A percentile compares a stretch with the other conserved stretches of the same genome.
phyloP scores from a whole-genome alignment of 495 filamentous ascomycete species.

The Haplographium delicatum region DNA sequence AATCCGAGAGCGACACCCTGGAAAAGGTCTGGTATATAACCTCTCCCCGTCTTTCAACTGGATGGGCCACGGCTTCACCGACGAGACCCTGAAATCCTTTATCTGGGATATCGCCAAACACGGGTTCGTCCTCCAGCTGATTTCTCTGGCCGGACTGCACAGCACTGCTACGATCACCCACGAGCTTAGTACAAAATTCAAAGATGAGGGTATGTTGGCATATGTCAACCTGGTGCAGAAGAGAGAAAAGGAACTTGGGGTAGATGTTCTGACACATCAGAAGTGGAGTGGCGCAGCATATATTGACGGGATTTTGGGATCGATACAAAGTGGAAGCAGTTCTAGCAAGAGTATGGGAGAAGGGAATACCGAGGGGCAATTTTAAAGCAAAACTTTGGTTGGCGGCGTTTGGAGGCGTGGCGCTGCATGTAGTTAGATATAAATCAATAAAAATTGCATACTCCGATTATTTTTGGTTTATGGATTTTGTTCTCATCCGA shows the following conservation, averaged over 20 bases:
- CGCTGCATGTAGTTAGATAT: background rate
- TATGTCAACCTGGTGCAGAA: constrained; percentile 88
- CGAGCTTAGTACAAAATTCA: constrained; percentile 78
- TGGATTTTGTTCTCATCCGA: no score
- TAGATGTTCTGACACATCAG: constrained; percentile 95
- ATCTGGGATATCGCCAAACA: constrained; percentile 94
- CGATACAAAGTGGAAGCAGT: constrained; percentile 87
- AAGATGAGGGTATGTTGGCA: constrained; percentile 87
- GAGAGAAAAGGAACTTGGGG: constrained; percentile 85
- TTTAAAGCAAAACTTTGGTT: constrained; percentile 20
- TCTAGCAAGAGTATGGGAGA: constrained; percentile 78
- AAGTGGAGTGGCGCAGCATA: constrained; percentile 95
- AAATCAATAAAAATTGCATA: no score
- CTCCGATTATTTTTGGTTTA: no score
- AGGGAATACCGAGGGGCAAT: constrained; percentile 68
- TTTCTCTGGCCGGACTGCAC: constrained; percentile 87
- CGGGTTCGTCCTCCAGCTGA: constrained; percentile 90
- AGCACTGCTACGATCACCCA: constrained; percentile 80
- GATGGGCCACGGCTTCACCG: constrained; percentile 88
- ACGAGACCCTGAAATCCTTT: constrained; percentile 73
- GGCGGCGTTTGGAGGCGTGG: background rate
- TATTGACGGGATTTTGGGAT: constrained; percentile 87
- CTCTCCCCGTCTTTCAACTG: constrained; percentile 96
- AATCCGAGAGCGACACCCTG: constrained; percentile 59
- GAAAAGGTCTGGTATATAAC: constrained; percentile 94